These are phyloP conservation scores for Chrysoporthe deuterocubensis DNA, from an alignment of 2,329 filamentous ascomycete genomes.

Conservation along the genomic window DNA sequence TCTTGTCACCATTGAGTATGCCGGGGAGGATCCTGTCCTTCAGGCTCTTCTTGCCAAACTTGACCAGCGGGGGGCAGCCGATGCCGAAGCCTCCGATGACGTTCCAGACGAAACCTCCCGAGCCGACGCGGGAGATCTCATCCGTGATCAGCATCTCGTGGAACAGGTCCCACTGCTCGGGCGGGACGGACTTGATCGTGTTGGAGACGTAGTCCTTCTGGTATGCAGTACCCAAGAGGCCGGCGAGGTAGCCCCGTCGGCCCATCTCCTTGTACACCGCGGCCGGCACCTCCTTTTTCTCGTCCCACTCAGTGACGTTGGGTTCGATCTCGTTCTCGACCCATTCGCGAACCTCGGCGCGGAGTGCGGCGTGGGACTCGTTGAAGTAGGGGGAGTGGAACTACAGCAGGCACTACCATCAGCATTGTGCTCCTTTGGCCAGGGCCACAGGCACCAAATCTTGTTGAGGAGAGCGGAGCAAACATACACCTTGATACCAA, in stretches of 20 bases:
- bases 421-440: background rate
- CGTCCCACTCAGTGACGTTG: slow-evolving; percentile 94
- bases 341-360: slow-evolving; percentile 90
- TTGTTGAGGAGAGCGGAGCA: background rate
- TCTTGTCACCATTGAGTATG: slow-evolving; percentile 90
- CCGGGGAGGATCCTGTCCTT: slow-evolving; percentile 87
- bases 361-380: slow-evolving; percentile 87
- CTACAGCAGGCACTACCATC: slow-evolving; percentile 46
- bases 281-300: slow-evolving; percentile 86
- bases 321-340: slow-evolving; percentile 88
- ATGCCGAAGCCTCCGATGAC: slow-evolving; percentile 96
- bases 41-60: slow-evolving; percentile 85
- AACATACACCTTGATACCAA: slow-evolving; percentile 89
- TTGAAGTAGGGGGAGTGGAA: slow-evolving; percentile 98
- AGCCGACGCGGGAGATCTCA: slow-evolving; percentile 85
- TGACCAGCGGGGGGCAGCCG: slow-evolving; percentile 86
- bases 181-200: slow-evolving; percentile 74
- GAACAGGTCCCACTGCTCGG: slow-evolving; percentile 97
- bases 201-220: slow-evolving; percentile 74
- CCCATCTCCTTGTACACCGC: slow-evolving; percentile 96
- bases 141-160: slow-evolving; percentile 96
- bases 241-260: slow-evolving; percentile 88
- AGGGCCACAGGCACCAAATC: background rate
- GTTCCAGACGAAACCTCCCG: slow-evolving; percentile 96
- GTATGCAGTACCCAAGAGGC: slow-evolving; percentile 83